A percentile compares a stretch with the other conserved stretches of the same genome.
phyloP scores from a whole-genome alignment of 83 land plant genomes.

The Picea abies region DNA sequence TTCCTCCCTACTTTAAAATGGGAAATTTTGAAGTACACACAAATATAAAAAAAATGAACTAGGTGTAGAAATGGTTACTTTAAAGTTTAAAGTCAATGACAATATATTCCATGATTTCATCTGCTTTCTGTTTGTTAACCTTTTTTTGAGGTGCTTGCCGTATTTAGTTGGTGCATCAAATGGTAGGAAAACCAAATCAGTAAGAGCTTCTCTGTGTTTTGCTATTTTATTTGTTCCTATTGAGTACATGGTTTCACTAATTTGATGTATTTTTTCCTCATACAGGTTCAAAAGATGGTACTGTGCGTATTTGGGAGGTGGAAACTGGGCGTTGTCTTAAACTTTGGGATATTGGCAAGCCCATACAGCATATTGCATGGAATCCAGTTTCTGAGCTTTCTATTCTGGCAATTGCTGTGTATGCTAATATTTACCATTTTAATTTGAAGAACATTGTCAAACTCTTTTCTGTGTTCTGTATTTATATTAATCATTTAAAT shows the following conservation, averaged over 20 bases:
- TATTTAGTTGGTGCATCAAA: no score
- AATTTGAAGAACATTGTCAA: not conserved
- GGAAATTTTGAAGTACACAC: no score
- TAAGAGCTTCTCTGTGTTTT: not conserved
- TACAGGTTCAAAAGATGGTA: conserved; percentile 86
- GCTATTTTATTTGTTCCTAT: not conserved
- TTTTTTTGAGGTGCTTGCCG: no score
- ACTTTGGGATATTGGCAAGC: conserved; percentile 76
- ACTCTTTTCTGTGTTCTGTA: not conserved
- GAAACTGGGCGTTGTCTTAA: conserved; percentile 75
- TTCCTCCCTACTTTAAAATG: not conserved
- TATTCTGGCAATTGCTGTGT: conserved; percentile 79
- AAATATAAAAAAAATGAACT: no score
- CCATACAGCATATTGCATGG: conserved; percentile 78
- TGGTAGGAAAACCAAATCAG: not conserved
- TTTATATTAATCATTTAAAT: conserved; percentile 4
- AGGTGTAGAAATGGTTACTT: no score
- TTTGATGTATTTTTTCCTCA: not conserved
- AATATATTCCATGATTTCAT: no score
- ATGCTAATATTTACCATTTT: conserved; percentile 24
- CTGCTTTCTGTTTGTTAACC: no score
- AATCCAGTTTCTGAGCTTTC: conserved; percentile 81
- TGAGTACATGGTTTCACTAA: not conserved
- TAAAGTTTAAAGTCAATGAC: no score
- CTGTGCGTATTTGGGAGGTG: conserved; percentile 94